Evolutionary conservation across 768 basidiomycete genomes (phyloP).

Genomic region (Phylloporus sp.): DNA sequence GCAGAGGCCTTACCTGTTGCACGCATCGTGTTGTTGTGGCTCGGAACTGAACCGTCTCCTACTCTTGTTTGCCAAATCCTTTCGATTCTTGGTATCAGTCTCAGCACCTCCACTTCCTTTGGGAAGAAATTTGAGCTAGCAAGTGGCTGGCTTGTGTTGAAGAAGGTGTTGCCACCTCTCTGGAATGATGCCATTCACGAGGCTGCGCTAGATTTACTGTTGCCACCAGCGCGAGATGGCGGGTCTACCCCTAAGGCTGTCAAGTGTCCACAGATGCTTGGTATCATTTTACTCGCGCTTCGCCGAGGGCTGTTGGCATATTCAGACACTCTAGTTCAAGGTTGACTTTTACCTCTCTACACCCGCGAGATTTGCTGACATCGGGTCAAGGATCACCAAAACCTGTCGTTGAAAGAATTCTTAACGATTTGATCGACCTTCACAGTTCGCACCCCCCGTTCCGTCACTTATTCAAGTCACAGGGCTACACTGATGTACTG

Average conservation of each 20-base stretch:
- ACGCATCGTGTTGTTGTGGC: conserved; percentile 72
- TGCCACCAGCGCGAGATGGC: conserved; percentile 40
- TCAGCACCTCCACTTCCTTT: conserved; percentile 58
- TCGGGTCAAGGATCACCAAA: conserved; percentile 22
- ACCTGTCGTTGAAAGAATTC: conserved; percentile 31
- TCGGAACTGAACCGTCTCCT: conserved; percentile 70
- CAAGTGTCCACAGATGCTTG: conserved; percentile 64
- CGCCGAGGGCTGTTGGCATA: conserved; percentile 48
- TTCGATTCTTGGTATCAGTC: conserved; percentile 52
- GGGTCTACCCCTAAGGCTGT: conserved; percentile 30
- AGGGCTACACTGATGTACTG: conserved; percentile 63
- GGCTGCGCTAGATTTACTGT: conserved; percentile 64
- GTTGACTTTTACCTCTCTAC: neutral
- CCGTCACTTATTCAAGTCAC: conserved; percentile 69
- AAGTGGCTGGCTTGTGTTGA: conserved; percentile 78
- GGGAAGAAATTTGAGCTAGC: conserved; percentile 79
- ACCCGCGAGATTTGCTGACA: neutral
- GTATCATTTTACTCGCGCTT: conserved; percentile 67
- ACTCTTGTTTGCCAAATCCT: conserved; percentile 58
- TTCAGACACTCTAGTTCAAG: conserved; percentile 17
- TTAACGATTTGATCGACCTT: conserved; percentile 66
- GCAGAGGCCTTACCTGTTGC: conserved; percentile 70
- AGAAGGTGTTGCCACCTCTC: conserved; percentile 56
- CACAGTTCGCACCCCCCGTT: conserved; percentile 65
- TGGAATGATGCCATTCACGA: conserved; percentile 71